A percentile compares a stretch with the other conserved stretches of the same genome.
Conservation (phyloP, 2,329 filamentous ascomycete genomes). For the Fusarium sacchari region DNA sequence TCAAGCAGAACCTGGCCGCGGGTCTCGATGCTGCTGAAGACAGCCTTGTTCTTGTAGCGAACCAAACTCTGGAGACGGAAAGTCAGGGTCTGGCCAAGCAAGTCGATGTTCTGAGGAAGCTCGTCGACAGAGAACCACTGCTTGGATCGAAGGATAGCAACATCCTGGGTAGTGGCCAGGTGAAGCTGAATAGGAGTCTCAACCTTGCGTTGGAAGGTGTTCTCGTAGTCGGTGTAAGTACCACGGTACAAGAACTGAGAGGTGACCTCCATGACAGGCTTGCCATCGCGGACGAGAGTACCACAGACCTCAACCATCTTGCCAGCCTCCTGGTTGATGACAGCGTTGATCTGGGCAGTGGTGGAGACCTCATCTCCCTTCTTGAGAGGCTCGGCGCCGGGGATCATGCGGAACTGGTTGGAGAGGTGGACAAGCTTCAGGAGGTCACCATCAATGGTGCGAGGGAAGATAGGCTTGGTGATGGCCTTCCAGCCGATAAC, state of each 20-base stretch:
- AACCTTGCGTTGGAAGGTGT: conserved; percentile 97
- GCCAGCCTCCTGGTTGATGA: conserved; percentile 97
- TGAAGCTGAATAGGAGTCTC: conserved; percentile 96
- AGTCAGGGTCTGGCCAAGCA: conserved; percentile 91
- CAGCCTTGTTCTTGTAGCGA: conserved; percentile 92
- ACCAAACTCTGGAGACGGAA: conserved; percentile 95
- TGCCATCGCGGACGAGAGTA: conserved; percentile 85
- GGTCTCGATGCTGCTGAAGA: conserved; percentile 93
- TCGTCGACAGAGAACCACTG: conserved; percentile 94
- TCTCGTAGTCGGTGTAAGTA: conserved; percentile 91
- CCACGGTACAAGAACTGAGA: conserved; percentile 98
- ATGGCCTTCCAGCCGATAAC: conserved; percentile 99
- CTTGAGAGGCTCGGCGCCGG: conserved; percentile 92
- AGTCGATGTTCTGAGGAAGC: conserved; percentile 75
- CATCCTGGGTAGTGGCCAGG: conserved; percentile 86
- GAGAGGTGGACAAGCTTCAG: conserved; percentile 96
- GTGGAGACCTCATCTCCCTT: conserved; percentile 94
- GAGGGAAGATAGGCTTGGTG: conserved; percentile 98
- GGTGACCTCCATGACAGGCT: conserved; percentile 96
- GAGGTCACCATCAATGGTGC: conserved; percentile 93
- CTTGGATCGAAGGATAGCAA: conserved; percentile 94
- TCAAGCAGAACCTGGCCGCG: conserved; percentile 92
- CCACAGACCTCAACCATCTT: conserved; percentile 99
- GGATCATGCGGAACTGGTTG: conserved; percentile 98
- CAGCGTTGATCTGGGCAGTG: conserved; percentile 94